Percentiles rank a stretch among this genome's conserved stretches.
Conservation (phyloP, 345 rosid species). For the Reutealis trisperma region DNA sequence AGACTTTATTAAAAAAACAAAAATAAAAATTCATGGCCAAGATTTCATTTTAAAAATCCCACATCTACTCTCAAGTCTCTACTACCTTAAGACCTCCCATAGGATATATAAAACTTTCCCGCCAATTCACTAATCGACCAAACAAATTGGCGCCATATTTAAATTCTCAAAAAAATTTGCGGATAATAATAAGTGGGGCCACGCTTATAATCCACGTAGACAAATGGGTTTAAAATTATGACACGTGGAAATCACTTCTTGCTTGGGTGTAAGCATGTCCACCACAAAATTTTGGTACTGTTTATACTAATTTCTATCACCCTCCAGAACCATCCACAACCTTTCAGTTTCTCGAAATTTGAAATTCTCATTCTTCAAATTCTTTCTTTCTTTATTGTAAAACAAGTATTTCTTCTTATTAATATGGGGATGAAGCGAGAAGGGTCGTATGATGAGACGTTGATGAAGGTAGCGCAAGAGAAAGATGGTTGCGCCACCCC, state of each 20-base stretch:
- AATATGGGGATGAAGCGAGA: no score
- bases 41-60: no score
- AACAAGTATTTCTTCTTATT: no score
- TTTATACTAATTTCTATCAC: no score
- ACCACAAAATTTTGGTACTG: neutral
- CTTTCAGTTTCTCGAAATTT: neutral
- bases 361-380: neutral
- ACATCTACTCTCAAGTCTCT: no score
- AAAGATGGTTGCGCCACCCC: constrained; percentile 37
- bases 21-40: no score
- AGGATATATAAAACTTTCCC: neutral
- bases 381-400: no score
- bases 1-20: no score
- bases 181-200: neutral
- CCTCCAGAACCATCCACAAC: neutral
- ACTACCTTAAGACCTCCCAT: no score
- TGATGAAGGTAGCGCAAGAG: neutral
- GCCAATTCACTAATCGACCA: neutral
- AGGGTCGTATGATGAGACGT: no score
- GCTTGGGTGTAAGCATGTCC: neutral
- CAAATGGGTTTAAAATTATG: neutral
- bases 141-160: neutral
- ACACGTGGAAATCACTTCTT: neutral
- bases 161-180: no score
- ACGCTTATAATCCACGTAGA: neutral